Conservation (phyloP, 306 rosid genomes). For the Pyrus betulifolia region DNA sequence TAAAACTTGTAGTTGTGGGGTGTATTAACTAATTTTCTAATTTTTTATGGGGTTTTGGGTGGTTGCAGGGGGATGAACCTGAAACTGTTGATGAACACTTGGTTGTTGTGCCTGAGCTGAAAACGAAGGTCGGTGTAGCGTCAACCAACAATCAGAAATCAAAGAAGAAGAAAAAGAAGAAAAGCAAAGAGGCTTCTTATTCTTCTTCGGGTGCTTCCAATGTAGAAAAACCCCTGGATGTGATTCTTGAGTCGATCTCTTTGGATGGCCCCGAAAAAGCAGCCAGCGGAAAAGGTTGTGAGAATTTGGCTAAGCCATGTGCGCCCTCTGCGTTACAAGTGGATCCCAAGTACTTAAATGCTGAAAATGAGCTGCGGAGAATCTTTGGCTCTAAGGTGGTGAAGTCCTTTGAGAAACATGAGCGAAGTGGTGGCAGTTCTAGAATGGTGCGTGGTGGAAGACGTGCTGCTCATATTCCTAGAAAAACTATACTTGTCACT, state of each 20-base stretch:
- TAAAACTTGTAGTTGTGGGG: too few species aligned
- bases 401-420: conserved; percentile 72
- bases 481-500: conserved; percentile 70
- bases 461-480: conserved; percentile 47
- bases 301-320: conserved; percentile 28
- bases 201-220: conserved; percentile 21
- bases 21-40: too few species aligned
- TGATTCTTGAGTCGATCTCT: conserved; percentile 47
- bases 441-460: conserved; percentile 78
- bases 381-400: conserved; percentile 96
- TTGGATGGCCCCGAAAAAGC: conserved; percentile 29
- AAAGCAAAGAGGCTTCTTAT: conserved; percentile 43
- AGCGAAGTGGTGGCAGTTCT: conserved; percentile 70
- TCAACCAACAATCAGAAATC: conserved; percentile 47
- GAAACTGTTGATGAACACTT: not conserved
- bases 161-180: conserved; percentile 92
- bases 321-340: conserved; percentile 41
- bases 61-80: conserved; percentile 10
- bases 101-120: conserved; percentile 13
- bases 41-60: not conserved
- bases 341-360: conserved; percentile 85
- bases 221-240: conserved; percentile 49
- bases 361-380: conserved; percentile 79
- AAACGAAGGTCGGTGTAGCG: conserved; percentile 19
- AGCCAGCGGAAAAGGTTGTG: conserved; percentile 18